These are phyloP conservation scores for Trametes coccinea DNA, from an alignment of 768 basidiomycete genomes.

Conservation along the genomic window DNA sequence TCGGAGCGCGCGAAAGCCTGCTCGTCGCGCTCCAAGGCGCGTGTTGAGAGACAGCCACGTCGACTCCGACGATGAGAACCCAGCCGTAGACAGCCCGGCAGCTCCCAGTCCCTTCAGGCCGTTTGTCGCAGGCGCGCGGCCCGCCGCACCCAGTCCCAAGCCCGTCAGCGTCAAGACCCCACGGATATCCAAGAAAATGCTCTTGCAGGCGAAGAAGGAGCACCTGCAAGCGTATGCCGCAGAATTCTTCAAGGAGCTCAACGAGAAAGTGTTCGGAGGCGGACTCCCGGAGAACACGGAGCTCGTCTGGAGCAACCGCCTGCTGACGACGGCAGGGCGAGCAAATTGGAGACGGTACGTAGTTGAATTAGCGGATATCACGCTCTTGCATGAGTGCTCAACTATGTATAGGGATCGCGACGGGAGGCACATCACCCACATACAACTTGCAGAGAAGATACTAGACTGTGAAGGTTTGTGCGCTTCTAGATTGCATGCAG, in stretches of 20 bases:
- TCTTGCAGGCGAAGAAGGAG: conserved; percentile 43
- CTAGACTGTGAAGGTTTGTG: conserved; percentile 68
- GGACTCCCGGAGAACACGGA: conserved; percentile 54
- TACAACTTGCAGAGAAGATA: conserved; percentile 83
- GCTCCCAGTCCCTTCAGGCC: conserved; percentile 1
- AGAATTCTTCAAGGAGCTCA: conserved; percentile 61
- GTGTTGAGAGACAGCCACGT: neutral
- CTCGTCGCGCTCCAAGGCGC: conserved; percentile 26
- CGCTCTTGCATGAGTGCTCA: neutral
- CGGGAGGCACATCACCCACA: conserved; percentile 59
- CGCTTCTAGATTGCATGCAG: too few species aligned
- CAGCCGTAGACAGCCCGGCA: neutral
- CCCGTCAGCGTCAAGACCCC: conserved; percentile 22
- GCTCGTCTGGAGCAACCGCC: conserved; percentile 65
- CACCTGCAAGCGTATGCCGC: conserved; percentile 54
- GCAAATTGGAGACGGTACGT: conserved; percentile 64
- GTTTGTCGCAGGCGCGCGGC: neutral
- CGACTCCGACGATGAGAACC: neutral
- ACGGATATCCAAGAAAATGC: conserved; percentile 42
- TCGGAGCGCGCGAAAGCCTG: conserved; percentile 47
- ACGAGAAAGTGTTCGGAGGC: conserved; percentile 54
- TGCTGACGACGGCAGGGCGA: conserved; percentile 68
- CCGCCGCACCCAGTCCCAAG: neutral
- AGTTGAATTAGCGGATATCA: neutral
- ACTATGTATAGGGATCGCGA: conserved; percentile 47